Evolutionary conservation across 257 asterid genomes (phyloP), one percentile per base, ranked within the genome.

Genomic region (Buddleja alternifolia): DNA sequence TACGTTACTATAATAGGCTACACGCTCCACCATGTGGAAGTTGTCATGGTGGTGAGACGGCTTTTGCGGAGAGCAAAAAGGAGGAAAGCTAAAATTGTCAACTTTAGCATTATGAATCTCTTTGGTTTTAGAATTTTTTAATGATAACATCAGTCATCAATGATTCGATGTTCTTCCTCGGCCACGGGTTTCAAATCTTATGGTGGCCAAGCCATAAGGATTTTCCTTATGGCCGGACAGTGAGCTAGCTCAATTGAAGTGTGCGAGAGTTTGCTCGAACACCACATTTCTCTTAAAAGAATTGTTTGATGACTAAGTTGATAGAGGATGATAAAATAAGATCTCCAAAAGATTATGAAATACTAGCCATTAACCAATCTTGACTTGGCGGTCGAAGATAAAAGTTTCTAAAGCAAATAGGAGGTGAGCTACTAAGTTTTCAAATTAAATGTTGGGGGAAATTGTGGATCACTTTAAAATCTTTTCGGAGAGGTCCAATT

Each of bases 1-100:
- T 39, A 60, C 7, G 75, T 39, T n/a, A 41, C 40, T 11, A 25
- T 34, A 25, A 70, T 54, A 4, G 8, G 59, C 16, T 53, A 20
- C 54, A 39, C 20, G 63, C 46, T 19, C 45, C 36, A 25, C 36
- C 6, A 0, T 1, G 7, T 52, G 37, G 19, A 40, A 10, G 12
- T 55, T 17, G 23, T 15, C 41, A 44, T 25, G 34, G 47, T 41
- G 25, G 12, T 14, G 63, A 54, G 44, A 54, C 15, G 21, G 60
- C n/a, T 19, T 52, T 4, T 25, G 9, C 46, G 20, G 61, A 45
- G 61, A 46, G 63, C 41, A 63, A 37, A 14, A 39, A 62, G 2
- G 50, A 19, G 59, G 50, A 17, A 58, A 45, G 21, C 47, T 16
- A 25, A 10, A 56, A 39, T 0, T 61, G 7, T 39, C 3, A 20